phyloP scores from a whole-genome alignment of 192 early-diverging fungal genomes.

The Coemansia pectinata region DNA sequence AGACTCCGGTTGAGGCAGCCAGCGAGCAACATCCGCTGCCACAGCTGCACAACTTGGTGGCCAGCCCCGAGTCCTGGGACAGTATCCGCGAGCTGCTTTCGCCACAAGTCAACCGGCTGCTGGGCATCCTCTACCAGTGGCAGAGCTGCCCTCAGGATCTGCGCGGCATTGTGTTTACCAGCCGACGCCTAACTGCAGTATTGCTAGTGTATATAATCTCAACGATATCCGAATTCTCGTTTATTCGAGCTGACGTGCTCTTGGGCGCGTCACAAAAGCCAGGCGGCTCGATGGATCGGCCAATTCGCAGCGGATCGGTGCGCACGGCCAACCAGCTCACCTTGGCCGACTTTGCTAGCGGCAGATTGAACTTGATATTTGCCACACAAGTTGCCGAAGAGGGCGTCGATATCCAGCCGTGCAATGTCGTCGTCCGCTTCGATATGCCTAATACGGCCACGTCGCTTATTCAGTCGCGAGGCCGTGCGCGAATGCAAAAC shows the following conservation, averaged over 20 bases:
- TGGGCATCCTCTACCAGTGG: constrained; percentile 64
- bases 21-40: constrained; percentile 19
- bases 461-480: constrained; percentile 88
- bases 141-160: constrained; percentile 54
- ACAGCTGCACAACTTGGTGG: constrained; percentile 9
- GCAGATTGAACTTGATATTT: constrained; percentile 75
- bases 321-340: constrained; percentile 41
- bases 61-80: constrained; percentile 25
- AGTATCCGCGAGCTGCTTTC: constrained; percentile 50
- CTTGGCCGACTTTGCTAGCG: constrained; percentile 66
- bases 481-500: constrained; percentile 72
- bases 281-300: constrained; percentile 22
- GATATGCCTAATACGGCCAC: constrained; percentile 73
- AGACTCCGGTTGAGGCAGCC: background rate
- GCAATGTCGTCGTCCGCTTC: constrained; percentile 86
- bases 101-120: constrained; percentile 69
- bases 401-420: constrained; percentile 91
- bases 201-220: constrained; percentile 57
- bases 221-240: constrained; percentile 57
- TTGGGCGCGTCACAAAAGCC: constrained; percentile 38
- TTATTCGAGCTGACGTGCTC: constrained; percentile 42
- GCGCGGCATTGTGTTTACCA: constrained; percentile 88
- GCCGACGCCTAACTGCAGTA: constrained; percentile 70
- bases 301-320: constrained; percentile 38
- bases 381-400: constrained; percentile 96